A percentile compares a stretch with the other conserved stretches of the same genome.
Evolutionary conservation across 2,329 filamentous ascomycete genomes (phyloP).

Genomic region (Colletotrichum sublineola): DNA sequence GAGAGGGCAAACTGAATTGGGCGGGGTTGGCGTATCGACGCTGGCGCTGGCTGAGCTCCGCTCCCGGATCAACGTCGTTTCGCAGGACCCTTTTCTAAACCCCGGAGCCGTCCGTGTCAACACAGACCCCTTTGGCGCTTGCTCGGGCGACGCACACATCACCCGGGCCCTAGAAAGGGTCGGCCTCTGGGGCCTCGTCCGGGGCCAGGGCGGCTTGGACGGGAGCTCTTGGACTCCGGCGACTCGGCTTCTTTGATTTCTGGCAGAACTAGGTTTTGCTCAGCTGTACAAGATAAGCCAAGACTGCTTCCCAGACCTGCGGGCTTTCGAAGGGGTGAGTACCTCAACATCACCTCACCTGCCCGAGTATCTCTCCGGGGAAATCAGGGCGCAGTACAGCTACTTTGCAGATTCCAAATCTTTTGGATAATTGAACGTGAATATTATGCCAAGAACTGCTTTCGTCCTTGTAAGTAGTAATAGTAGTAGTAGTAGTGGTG

Average conservation of each 20-base stretch:
- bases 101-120: slow-evolving; percentile 25
- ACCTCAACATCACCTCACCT: not conserved
- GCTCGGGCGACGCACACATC: not conserved
- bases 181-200: slow-evolving; percentile 15
- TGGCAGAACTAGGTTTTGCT: slow-evolving; percentile 2
- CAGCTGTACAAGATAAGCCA: slow-evolving; percentile 7
- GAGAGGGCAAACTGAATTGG: slow-evolving; percentile 11
- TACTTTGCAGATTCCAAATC: no score
- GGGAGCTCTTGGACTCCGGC: not conserved
- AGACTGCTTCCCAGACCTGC: not conserved
- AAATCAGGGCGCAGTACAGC: not conserved
- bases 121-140: slow-evolving; percentile 2
- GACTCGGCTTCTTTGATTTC: slow-evolving; percentile 31
- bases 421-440: not conserved
- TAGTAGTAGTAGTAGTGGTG: slow-evolving; percentile 18
- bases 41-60: slow-evolving; percentile 6
- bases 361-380: not conserved
- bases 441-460: slow-evolving; percentile 33
- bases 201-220: slow-evolving; percentile 8
- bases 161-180: not conserved
- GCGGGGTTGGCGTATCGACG: slow-evolving; percentile 12
- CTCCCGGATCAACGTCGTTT: slow-evolving; percentile 14
- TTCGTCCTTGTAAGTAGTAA: slow-evolving; percentile 13
- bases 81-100: slow-evolving; percentile 17
- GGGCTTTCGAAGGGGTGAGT: no score